phyloP scores from a whole-genome alignment of 2,329 filamentous ascomycete genomes.

The Tolypocladium sp. region DNA sequence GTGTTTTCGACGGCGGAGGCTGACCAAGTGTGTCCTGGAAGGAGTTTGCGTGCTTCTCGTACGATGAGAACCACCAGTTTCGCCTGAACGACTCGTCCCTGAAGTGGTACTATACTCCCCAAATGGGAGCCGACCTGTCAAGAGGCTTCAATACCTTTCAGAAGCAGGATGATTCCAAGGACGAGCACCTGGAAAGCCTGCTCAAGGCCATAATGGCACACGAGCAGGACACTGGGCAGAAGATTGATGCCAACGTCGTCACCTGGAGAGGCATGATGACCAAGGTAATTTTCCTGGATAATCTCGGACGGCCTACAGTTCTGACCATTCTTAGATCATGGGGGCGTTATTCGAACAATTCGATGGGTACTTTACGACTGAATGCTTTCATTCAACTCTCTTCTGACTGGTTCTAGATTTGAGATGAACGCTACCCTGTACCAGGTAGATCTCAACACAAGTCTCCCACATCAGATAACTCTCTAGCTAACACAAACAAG shows the following conservation, averaged over 20 bases:
- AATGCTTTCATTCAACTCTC: background rate
- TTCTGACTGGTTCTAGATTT: conserved; percentile 47
- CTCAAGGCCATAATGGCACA: conserved; percentile 65
- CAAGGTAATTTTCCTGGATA: conserved; percentile 49
- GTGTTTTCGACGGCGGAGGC: background rate
- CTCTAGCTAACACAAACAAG: conserved; percentile 21
- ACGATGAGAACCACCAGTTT: conserved; percentile 74
- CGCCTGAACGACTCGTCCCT: conserved; percentile 70
- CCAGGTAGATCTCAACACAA: conserved; percentile 51
- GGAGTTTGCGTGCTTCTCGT: conserved; percentile 93
- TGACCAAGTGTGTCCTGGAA: conserved; percentile 21
- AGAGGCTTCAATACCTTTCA: conserved; percentile 74
- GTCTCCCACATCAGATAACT: conserved; percentile 3
- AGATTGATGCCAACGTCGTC: conserved; percentile 67
- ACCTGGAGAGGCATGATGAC: conserved; percentile 99
- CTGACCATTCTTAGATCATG: conserved; percentile 58
- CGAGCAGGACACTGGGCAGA: conserved; percentile 59
- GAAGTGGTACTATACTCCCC: conserved; percentile 78
- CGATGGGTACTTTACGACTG: conserved; percentile 49
- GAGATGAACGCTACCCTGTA: conserved; percentile 93
- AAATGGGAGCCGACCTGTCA: conserved; percentile 63
- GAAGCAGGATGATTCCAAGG: conserved; percentile 70
- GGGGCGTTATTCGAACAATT: conserved; percentile 71
- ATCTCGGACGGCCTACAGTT: background rate
- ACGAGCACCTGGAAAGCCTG: conserved; percentile 81